Conservation (phyloP, 441 rosid genomes). For the Breynia disticha region DNA sequence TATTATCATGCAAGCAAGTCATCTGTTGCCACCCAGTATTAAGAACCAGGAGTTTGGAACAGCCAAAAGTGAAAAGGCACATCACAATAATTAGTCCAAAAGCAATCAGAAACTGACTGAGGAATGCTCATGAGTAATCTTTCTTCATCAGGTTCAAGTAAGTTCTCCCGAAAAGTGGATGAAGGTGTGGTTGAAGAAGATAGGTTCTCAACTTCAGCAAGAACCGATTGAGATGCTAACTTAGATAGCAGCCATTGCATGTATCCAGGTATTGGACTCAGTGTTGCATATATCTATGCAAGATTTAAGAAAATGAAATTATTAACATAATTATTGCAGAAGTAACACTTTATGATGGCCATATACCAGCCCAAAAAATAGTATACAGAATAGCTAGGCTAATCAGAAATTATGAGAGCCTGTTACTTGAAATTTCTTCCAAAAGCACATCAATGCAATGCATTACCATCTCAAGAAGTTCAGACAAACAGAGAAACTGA, state of each 20-base stretch:
- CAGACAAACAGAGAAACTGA: too few relatives aligned
- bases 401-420: too few relatives aligned
- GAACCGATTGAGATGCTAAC: conserved; percentile 67
- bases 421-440: too few relatives aligned
- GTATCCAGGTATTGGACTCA: conserved; percentile 91
- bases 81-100: conserved; percentile 3
- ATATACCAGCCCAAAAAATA: too few relatives aligned
- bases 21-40: not conserved
- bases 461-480: too few relatives aligned
- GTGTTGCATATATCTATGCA: conserved; percentile 82
- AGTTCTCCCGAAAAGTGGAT: conserved; percentile 56
- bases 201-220: conserved; percentile 37
- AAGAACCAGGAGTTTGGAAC: not conserved
- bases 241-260: conserved; percentile 89
- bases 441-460: too few relatives aligned
- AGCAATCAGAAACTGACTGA: conserved; percentile 9
- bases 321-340: conserved; percentile 11
- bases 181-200: conserved; percentile 27
- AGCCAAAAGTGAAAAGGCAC: conserved; percentile 7
- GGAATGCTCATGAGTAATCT: conserved; percentile 43
- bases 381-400: too few relatives aligned
- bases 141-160: conserved; percentile 85
- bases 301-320: conserved; percentile 11
- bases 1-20: conserved; percentile 9
- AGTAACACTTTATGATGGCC: too few relatives aligned